Evolutionary conservation across 2,329 filamentous ascomycete species (phyloP).

Genomic region (Fusarium musae): DNA sequence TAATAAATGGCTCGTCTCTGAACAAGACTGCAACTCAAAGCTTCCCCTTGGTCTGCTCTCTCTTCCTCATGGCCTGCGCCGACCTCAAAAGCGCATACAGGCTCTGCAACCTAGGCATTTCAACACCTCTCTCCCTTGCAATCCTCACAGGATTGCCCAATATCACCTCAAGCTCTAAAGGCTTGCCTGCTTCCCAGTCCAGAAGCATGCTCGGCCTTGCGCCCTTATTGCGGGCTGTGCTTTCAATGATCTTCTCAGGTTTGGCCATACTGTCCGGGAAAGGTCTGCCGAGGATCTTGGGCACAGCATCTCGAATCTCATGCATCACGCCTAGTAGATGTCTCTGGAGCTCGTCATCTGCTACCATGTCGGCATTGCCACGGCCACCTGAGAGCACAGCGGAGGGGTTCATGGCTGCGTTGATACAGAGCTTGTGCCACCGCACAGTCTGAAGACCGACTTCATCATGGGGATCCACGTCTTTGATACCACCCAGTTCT

Average conservation of each 20-base stretch:
- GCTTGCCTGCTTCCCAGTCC: constrained; percentile 74
- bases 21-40: not conserved
- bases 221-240: constrained; percentile 72
- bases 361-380: constrained; percentile 73
- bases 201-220: constrained; percentile 75
- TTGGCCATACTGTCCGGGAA: constrained; percentile 68
- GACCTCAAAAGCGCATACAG: constrained; percentile 74
- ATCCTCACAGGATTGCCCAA: constrained; percentile 76
- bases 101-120: constrained; percentile 74
- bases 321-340: constrained; percentile 75
- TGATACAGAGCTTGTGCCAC: constrained; percentile 83
- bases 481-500: constrained; percentile 68
- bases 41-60: constrained; percentile 56
- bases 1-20: not conserved
- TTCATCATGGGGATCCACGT: constrained; percentile 73
- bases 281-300: constrained; percentile 69
- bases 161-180: constrained; percentile 78
- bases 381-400: constrained; percentile 73
- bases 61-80: constrained; percentile 61
- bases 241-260: constrained; percentile 70
- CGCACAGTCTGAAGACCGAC: constrained; percentile 75
- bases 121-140: constrained; percentile 69
- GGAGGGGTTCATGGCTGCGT: constrained; percentile 79
- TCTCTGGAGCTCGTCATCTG: constrained; percentile 68
- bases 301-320: constrained; percentile 73